Base-by-base conservation (phyloP, 1,284 basidiomycete species). In the Boletus nobilissimus region DNA sequence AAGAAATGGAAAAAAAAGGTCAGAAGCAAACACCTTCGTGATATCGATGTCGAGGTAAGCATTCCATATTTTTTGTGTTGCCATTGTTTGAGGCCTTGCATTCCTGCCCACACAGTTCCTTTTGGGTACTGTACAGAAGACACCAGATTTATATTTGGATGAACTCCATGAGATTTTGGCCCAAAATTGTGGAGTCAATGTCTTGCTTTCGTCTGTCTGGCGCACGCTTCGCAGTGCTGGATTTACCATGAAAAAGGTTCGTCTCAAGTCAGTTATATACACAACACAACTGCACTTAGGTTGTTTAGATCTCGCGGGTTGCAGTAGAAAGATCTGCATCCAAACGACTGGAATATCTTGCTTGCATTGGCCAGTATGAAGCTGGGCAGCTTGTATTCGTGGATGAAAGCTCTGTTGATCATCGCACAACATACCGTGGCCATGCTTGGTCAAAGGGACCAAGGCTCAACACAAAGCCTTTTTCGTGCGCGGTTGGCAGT, bases 391-490 rank as follows among this genome's bases (percentile, higher is more conserved):
- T 48, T 22, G 46, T 48, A 19, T 48, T 48, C 22, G 46, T 48
- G 6, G 46, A 48, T 48, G 46, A 48, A 22, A 48, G 46, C 19
- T 48, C 46, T 48, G 46, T 48, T 48, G 46, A 48, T 48, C 22
- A 19, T 19, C 46, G 22, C 22, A 48, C 46, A 22, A 48, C 46
- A 22, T 48, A 48, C 22, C 22, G 46, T 48, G 46, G 46, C 46
- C 46, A 22, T 19, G 46, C 46, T 48, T 48, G 46, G 46, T 48
- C 46, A 48, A 48, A 48, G 46, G 46, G 22, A 48, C 46, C 46
- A 67, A 60, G 9, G 78, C 40, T 6, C 73, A 76, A 4, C 4
- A 16, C 0, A 79, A 78, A 10, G 77, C 77, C 14, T 77, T 77
- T 67, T 78, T 78, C 57, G 54, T 78, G 3, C 14, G 11, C 24